Conservation (phyloP, 1,284 basidiomycete genomes). For the Tilletia indica region DNA sequence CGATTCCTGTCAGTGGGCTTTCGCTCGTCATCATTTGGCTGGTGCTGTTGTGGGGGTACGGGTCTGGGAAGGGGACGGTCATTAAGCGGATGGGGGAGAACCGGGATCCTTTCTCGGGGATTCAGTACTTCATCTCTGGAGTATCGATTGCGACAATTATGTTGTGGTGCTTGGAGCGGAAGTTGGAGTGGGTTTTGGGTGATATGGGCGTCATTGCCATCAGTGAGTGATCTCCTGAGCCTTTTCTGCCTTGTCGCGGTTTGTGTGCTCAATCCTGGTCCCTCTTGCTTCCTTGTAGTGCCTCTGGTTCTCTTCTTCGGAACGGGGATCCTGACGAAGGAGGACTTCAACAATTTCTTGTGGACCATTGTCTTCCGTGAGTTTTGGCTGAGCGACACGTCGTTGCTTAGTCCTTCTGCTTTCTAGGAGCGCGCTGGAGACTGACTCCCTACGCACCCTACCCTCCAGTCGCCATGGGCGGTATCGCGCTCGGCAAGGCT, state of each 20-base stretch:
- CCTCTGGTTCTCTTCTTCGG: constrained; percentile 93
- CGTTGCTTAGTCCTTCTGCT: not conserved
- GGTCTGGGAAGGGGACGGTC: constrained; percentile 67
- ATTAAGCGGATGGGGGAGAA: constrained; percentile 49
- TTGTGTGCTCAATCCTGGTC: not conserved
- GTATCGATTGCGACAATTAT: constrained; percentile 83
- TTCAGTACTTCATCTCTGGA: constrained; percentile 86
- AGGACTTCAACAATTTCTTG: constrained; percentile 56
- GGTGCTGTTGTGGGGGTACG: constrained; percentile 80
- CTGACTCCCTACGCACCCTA: too few species aligned
- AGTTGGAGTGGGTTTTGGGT: constrained; percentile 75
- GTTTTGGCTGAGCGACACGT: constrained; percentile 42
- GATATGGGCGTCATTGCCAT: constrained; percentile 97
- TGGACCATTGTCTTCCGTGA: constrained; percentile 53
- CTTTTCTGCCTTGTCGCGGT: not conserved
- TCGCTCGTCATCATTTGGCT: constrained; percentile 89
- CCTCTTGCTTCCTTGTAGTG: constrained; percentile 52
- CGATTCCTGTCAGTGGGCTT: constrained; percentile 81
- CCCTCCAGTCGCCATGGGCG: constrained; percentile 71
- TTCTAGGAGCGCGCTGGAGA: too few species aligned
- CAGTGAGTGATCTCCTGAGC: constrained; percentile 30
- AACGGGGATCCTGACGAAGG: constrained; percentile 90
- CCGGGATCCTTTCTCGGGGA: constrained; percentile 65
- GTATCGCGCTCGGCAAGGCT: constrained; percentile 91
- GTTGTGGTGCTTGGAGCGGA: constrained; percentile 86